A percentile compares a stretch with the other conserved stretches of the same genome.
Conservation (phyloP, 1,139 yeast species). For the Saccharomyces pastorianus region DNA sequence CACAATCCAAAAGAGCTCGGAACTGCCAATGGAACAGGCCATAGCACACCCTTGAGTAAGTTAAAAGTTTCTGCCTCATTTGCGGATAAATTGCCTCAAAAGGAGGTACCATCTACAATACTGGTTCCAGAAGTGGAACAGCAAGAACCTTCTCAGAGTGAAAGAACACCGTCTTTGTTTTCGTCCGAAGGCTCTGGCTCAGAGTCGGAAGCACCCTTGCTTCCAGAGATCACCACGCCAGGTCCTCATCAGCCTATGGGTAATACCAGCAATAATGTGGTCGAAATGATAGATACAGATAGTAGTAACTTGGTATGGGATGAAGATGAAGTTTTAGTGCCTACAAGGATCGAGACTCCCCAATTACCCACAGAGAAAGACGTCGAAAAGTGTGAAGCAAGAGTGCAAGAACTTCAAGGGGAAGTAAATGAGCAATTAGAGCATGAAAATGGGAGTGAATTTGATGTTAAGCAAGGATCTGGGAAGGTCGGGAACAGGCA, state of each 20-base stretch:
- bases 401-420: not conserved
- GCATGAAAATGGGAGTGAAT: not conserved
- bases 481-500: not conserved
- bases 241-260: not conserved
- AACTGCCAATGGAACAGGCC: not conserved
- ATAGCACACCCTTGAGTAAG: not conserved
- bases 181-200: not conserved
- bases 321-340: constrained; percentile 6
- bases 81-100: not conserved
- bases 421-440: not conserved
- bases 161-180: not conserved
- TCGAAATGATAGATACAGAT: not conserved
- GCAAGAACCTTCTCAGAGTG: not conserved
- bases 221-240: not conserved
- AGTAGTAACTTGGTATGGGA: not conserved
- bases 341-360: constrained; percentile 5
- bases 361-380: constrained; percentile 21
- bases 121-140: not conserved
- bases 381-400: constrained; percentile 3
- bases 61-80: not conserved
- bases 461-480: not conserved
- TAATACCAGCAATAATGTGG: not conserved
- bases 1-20: not conserved
- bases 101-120: not conserved
- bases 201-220: not conserved